Base-by-base conservation (phyloP, 108 stramenopile genomes). In the Conticribra guillardii region DNA sequence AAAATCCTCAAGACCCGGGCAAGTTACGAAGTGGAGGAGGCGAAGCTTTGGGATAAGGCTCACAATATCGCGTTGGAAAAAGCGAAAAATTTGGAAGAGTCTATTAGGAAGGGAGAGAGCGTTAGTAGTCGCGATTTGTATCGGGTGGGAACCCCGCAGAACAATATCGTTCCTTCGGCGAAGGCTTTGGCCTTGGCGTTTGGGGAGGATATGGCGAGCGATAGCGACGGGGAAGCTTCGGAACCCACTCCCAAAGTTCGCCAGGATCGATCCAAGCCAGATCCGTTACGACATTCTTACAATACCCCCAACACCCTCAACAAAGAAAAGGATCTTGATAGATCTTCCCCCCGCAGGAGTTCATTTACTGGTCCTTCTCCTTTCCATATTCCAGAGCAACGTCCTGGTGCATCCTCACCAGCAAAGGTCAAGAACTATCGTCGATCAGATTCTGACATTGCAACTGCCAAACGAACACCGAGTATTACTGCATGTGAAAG, bases 11-110 rank as follows among this genome's bases (percentile, higher is more conserved):
- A 47, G 27, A 22, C 29, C 16, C 34, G 63, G 29, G 22, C 34
- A 23, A 31, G 57, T 11, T 78, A 66, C 54, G 26, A n/a, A 5
- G 54, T 24, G 23, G 54, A 54, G 18, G 76, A 78, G 64, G 64
- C 51, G 34, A 59, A 51, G 64, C 51, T 78, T 7, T 78, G 76
- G 76, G 69, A 78, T 31, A 58, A 71, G 0, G 76, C 76, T 7
- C 76, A 78, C 31, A 57, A 23, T 4, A 57, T 64, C 21, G 76
- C 76, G 0, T 46, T 60, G 64, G 69, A 78, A 24, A 78, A 71
- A 49, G 76, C 76, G 16, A 70, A 49, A 34, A 15, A 54, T 17
- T 61, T 78, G 16, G 76, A 78, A 54, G 69, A 78, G n/a, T 53
- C 57, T 17, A 53, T 78, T 18, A 27, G 54, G 28, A 58, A 65